Evolutionary conservation across 1,284 basidiomycete species (phyloP), one percentile per base, ranked within the genome.

Genomic region (Marasmius tenuissimus): DNA sequence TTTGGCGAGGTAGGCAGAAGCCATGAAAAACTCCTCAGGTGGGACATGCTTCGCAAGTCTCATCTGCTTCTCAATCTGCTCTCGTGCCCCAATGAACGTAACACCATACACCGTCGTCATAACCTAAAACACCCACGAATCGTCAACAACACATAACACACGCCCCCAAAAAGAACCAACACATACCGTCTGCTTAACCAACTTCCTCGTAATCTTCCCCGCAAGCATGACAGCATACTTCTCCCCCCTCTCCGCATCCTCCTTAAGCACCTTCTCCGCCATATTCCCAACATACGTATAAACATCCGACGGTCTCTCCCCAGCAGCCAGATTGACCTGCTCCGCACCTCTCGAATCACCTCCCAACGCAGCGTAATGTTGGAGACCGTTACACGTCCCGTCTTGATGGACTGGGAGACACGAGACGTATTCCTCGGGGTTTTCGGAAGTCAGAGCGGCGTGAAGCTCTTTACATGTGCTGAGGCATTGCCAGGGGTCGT

Each of bases 81-180:
- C 94, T 61, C 96, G 88, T 33, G 97, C 97, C 39, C 97, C 97
- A 60, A 98, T 81, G 74, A 91, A 97, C 0, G 97, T 99, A 22
- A 99, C 97, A 49, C 96, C 97, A 73, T 99, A 99, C 40, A 99
- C 97, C 10, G 97, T 99, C 0, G 97, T 99, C 97, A 99, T 99
- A 68, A 98, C 94, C 85, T 90, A 65, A 1, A 55, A 40, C 5
- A 53, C 50, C 35, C 38, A 63, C 12, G 18, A 33, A 34, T 33
- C 12, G 14, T 9, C 16, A 18, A 14, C 14, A 10, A 48, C 20
- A n/a, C n/a, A n/a, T n/a, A n/a, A n/a, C n/a, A n/a, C n/a, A n/a
- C 6, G 12, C 18, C 5, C 20, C 14, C 1, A 34, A 52, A 56
- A 50, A n/a, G 3, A n/a, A 18, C 27, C n/a, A 45, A 38, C 14